Conservation (phyloP, 2,329 filamentous ascomycete species). For the Alternaria angustiovoidea region DNA sequence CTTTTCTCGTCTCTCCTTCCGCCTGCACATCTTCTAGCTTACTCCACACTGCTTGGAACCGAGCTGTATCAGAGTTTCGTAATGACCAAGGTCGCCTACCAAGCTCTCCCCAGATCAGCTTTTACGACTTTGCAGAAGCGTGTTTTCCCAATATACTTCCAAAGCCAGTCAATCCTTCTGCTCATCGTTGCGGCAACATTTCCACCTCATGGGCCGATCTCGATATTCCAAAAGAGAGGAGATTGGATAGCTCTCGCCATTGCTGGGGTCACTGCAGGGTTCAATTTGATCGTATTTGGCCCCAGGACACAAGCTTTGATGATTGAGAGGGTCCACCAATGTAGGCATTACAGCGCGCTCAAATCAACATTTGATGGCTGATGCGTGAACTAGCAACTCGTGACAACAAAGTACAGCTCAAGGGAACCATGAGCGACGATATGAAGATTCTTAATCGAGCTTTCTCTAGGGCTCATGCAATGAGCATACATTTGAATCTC, state of each 20-base stretch:
- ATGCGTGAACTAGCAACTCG: conserved; percentile 23
- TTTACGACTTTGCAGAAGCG: conserved; percentile 53
- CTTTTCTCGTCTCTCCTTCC: conserved; percentile 16
- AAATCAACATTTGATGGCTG: not conserved
- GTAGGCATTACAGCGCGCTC: conserved; percentile 17
- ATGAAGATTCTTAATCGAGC: conserved; percentile 40
- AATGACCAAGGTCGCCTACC: conserved; percentile 52
- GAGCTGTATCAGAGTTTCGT: conserved; percentile 54
- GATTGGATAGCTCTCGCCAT: conserved; percentile 41
- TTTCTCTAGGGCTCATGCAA: conserved; percentile 52
- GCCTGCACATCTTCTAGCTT: conserved; percentile 51
- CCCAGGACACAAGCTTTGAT: conserved; percentile 46
- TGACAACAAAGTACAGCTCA: conserved; percentile 15
- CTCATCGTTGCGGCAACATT: conserved; percentile 46
- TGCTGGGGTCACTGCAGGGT: conserved; percentile 38
- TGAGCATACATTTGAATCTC: conserved; percentile 56
- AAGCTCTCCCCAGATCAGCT: conserved; percentile 45
- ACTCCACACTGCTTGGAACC: conserved; percentile 52
- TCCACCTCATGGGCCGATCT: conserved; percentile 44
- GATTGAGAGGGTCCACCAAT: conserved; percentile 45
- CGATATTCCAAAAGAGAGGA: conserved; percentile 30
- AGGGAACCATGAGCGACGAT: conserved; percentile 15
- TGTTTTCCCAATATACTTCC: conserved; percentile 54
- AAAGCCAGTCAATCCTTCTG: conserved; percentile 47
- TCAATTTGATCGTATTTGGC: conserved; percentile 51